Conservation (phyloP, 164 flowering plant species). For the Chimonanthus salicifolius region DNA sequence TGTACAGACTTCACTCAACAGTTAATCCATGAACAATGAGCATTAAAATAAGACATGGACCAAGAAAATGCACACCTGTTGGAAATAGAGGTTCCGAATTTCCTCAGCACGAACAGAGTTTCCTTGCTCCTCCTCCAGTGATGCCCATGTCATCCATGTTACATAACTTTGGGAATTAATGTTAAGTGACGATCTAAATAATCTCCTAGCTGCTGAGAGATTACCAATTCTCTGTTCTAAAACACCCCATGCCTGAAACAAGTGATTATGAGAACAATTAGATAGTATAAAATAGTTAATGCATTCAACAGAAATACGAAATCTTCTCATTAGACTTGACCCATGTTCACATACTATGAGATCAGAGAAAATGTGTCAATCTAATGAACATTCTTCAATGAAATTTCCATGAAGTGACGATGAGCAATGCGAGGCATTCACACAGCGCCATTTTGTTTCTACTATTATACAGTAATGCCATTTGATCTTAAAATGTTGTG, state of each 20-base stretch:
- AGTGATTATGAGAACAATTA: neutral
- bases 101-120: slow-evolving; percentile 85
- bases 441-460: too few relatives aligned
- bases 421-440: too few relatives aligned
- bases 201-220: slow-evolving; percentile 76
- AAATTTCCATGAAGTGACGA: too few relatives aligned
- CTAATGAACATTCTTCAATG: too few relatives aligned
- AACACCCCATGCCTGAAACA: slow-evolving; percentile 94
- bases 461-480: too few relatives aligned
- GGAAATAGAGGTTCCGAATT: slow-evolving; percentile 84
- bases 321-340: too few relatives aligned
- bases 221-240: slow-evolving; percentile 84
- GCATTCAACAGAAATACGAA: too few relatives aligned
- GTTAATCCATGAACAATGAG: neutral
- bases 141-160: slow-evolving; percentile 99
- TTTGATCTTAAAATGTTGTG: too few relatives aligned
- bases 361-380: too few relatives aligned
- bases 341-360: too few relatives aligned
- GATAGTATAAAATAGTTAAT: too few relatives aligned
- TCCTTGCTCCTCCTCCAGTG: slow-evolving; percentile 87
- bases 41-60: too few relatives aligned
- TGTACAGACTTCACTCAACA: neutral
- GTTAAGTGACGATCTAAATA: slow-evolving; percentile 77
- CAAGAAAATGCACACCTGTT: slow-evolving; percentile 46
- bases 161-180: slow-evolving; percentile 88